Conservation (phyloP, 1,284 basidiomycete species). For the Rhizoctonia solani region DNA sequence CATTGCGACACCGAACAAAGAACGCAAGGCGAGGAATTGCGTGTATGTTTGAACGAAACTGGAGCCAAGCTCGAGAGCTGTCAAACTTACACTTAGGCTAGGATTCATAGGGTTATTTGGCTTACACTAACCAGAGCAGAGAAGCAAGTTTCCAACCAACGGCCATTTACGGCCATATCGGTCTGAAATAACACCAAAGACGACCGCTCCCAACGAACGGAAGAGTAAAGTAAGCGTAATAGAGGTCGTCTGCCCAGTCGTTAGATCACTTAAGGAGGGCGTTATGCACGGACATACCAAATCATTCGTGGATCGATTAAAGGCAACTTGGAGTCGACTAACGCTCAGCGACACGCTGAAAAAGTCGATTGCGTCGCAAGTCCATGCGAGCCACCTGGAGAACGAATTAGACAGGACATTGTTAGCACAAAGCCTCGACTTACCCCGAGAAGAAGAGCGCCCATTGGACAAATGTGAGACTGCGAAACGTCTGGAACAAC, state of each 20-base stretch:
- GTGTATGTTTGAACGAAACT: constrained; percentile 71
- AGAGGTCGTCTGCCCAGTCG: constrained; percentile 44
- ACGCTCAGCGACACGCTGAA: constrained; percentile 82
- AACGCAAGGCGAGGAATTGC: constrained; percentile 72
- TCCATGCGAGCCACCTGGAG: constrained; percentile 74
- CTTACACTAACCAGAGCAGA: constrained; percentile 62
- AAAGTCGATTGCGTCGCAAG: constrained; percentile 80
- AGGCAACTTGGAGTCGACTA: constrained; percentile 58
- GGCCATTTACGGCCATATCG: constrained; percentile 94
- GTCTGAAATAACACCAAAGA: constrained; percentile 73
- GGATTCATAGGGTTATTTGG: constrained; percentile 45
- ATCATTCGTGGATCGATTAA: constrained; percentile 51
- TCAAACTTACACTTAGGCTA: neutral
- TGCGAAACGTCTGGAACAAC: constrained; percentile 48
- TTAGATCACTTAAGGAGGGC: neutral
- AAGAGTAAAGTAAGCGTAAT: constrained; percentile 94
- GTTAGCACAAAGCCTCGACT: constrained; percentile 34
- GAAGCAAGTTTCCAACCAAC: constrained; percentile 72
- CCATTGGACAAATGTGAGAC: constrained; percentile 54
- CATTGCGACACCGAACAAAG: constrained; percentile 87
- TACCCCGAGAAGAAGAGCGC: constrained; percentile 54
- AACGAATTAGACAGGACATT: constrained; percentile 37
- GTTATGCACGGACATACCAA: constrained; percentile 55
- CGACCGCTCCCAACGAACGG: constrained; percentile 80
- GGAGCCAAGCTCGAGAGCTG: constrained; percentile 52